Evolutionary conservation across 192 early-diverging fungal species (phyloP), one percentile per base, ranked within the genome.

Genomic region (Pilobolus umbonatus): DNA sequence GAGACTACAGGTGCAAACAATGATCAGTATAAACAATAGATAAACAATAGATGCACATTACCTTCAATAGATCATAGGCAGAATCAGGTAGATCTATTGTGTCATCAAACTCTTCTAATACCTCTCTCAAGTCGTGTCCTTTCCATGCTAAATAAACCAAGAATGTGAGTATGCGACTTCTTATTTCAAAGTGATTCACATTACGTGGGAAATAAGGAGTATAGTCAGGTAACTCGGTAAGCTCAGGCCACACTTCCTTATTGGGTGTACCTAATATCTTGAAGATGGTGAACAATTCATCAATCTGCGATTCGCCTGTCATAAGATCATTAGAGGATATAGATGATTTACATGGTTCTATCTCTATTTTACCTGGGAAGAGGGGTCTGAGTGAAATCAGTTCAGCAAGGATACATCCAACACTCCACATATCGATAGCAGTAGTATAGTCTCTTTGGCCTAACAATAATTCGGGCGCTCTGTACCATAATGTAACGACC

Each of bases 391-490:
- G 76, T 32, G 73, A 68, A 29, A 81, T 76, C 91, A 99, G 90
- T 75, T 99, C 97, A 29, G 93, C 93, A 81, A 99, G 90, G 60
- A 99, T 96, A 68, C 95, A 98, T 1, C 93, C 97, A 43, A 95
- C 85, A 49, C 86, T 88, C 97, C 97, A 99, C 79, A 99, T 96
- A 72, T 99, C 97, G 29, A 99, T 87, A 8, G 85, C 88, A 9
- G 89, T 92, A 11, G 90, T 91, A 74, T 99, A 99, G 59, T 88
- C 84, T 36, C 82, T 84, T 10, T 84, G 84, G 7, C 94, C 97
- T 57, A 99, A 81, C 57, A 99, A 74, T 54, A 98, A 93, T 76
- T 99, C 95, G 4, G 96, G 95, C 17, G 95, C 81, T 31, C 96
- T 75, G 69, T 96, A 98, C 95, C 93, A 96, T 42, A 96, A 76